Conservation (phyloP, 306 rosid genomes). For the Purshia tridentata region DNA sequence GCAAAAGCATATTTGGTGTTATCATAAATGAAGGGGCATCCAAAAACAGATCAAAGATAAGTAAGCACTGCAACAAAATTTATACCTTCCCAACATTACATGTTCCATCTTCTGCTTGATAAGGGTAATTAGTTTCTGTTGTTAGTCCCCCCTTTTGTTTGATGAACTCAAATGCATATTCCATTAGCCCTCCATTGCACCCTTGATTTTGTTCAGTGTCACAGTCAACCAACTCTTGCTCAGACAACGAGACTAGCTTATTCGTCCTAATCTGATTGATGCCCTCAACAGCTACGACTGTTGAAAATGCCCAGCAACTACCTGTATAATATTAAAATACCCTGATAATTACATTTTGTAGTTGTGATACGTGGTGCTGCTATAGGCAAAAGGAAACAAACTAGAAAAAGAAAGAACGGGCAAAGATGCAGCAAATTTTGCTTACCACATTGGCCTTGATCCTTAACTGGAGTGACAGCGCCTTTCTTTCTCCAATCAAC, state of each 20-base stretch:
- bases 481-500: slow-evolving; percentile 59
- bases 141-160: slow-evolving; percentile 42
- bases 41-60: neutral
- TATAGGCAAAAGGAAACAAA: neutral
- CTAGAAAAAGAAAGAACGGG: neutral
- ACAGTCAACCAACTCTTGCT: slow-evolving; percentile 55
- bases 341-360: too few species aligned
- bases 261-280: slow-evolving; percentile 43
- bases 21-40: neutral
- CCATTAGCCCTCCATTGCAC: slow-evolving; percentile 56
- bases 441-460: slow-evolving; percentile 55
- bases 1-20: neutral
- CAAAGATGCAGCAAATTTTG: neutral
- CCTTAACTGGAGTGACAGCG: slow-evolving; percentile 46
- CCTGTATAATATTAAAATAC: slow-evolving; percentile 25
- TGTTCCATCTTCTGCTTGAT: slow-evolving; percentile 30
- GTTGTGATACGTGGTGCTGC: neutral
- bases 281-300: slow-evolving; percentile 53
- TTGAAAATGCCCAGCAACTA: slow-evolving; percentile 67
- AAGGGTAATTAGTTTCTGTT: slow-evolving; percentile 46
- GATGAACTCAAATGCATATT: slow-evolving; percentile 45
- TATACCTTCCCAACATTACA: slow-evolving; percentile 43
- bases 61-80: neutral
- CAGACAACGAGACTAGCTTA: slow-evolving; percentile 42
- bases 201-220: slow-evolving; percentile 36